Base-by-base conservation (phyloP, 495 filamentous ascomycete species). In the Neurospora sp. region DNA sequence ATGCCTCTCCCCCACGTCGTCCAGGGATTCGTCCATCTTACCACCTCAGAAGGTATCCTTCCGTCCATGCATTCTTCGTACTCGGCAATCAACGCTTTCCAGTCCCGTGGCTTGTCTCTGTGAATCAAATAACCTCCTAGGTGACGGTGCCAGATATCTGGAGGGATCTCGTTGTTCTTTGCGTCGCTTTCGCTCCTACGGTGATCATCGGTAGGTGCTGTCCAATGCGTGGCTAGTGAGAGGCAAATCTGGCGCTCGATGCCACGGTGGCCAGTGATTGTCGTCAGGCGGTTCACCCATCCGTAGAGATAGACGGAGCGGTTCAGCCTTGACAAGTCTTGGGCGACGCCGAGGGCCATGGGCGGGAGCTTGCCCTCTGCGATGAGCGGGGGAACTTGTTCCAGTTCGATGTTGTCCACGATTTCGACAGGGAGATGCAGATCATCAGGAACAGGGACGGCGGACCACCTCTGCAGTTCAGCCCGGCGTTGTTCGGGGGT, bases 1-100 rank as follows among this genome's bases (percentile, higher is more conserved):
- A 81, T 80, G 6, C 79, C 79, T 6, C 79, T 37, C 0, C 79
- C 79, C 79, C 79, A 81, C 0, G 79, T 81, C 35, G 76, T 80
- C 78, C 78, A 81, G 0, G 78, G 77, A 4, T 73, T 72, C n/a
- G 79, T 78, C 79, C 79, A 81, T 3, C 74, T 73, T 8, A 44
- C 22, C 38, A 81, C 68, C 45, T 81, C 78, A 1, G 16, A 12
- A 0, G 78, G 79, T 14, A 81, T 74, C 40, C 73, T 72, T 4
- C 45, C 75, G 2, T 71, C 35, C 8, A 16, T 27, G 3, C 27
- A 69, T 9, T 47, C 68, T 1, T 22, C 69, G 5, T 69, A 70
- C 0, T 10, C 72, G 1, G 69, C 69, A 10, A 80, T 35, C 74
- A 79, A 74, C 14, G 70, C 72, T 45, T 73, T 69, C 79, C 79